phyloP scores from a whole-genome alignment of 1,284 basidiomycete species.

The Cryptococcus wingfieldii region DNA sequence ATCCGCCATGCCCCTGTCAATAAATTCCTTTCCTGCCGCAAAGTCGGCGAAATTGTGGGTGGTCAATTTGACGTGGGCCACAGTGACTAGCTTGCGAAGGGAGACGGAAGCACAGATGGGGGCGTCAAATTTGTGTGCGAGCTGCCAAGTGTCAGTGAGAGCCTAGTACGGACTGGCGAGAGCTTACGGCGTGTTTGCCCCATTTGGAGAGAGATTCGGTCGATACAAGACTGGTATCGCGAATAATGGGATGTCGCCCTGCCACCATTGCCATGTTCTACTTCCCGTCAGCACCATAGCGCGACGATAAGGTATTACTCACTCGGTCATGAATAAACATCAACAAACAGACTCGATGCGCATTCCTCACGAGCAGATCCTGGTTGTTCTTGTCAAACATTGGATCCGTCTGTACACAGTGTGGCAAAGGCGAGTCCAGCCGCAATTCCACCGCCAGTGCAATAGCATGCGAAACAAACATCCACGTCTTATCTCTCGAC shows the following conservation, averaged over 20 bases:
- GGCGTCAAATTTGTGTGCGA: conserved; percentile 11
- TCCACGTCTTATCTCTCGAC: conserved; percentile 17
- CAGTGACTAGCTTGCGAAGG: conserved; percentile 14
- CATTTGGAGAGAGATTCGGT: conserved; percentile 8
- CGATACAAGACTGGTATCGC: conserved; percentile 10
- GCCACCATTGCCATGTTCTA: conserved; percentile 26
- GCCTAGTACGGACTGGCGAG: background rate
- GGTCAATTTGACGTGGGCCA: conserved; percentile 5
- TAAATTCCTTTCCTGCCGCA: conserved; percentile 2
- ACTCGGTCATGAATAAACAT: conserved; percentile 20
- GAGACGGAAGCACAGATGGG: conserved; percentile 21
- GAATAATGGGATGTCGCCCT: conserved; percentile 18
- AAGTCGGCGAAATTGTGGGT: conserved; percentile 1
- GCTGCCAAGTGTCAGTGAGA: conserved; percentile 2
- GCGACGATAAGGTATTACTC: background rate
- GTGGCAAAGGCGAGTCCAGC: conserved; percentile 16
- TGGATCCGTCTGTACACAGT: conserved; percentile 15
- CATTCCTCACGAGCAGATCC: conserved; percentile 16
- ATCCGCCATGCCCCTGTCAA: conserved; percentile 6
- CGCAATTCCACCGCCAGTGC: conserved; percentile 16
- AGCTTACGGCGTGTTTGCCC: conserved; percentile 16
- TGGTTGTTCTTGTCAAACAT: conserved; percentile 6
- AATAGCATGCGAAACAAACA: conserved; percentile 18
- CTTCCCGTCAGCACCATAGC: background rate
- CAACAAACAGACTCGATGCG: conserved; percentile 16